Percentiles rank a stretch among this genome's conserved stretches.
Conservation (phyloP, 306 rosid genomes). For the Pterocarpus santalinus region DNA sequence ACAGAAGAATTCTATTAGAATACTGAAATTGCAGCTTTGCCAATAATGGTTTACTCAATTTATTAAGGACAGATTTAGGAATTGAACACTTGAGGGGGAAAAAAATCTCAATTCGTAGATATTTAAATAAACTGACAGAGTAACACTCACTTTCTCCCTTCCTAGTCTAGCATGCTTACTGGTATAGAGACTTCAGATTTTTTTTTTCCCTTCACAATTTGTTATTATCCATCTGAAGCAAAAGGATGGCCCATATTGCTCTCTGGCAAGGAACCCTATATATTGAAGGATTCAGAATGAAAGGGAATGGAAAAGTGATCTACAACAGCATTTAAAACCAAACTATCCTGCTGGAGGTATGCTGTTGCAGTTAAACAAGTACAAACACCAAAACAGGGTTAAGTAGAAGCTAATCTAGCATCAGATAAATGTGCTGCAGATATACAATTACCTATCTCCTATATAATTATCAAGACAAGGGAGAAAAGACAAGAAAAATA, state of each 20-base stretch:
- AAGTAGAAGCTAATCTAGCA: conserved; percentile 8
- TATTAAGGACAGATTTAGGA: background rate
- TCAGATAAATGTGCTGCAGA: background rate
- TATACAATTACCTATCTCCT: background rate
- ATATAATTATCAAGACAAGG: background rate
- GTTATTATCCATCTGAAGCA: conserved; percentile 5
- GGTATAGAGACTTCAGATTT: background rate
- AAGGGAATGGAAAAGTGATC: background rate
- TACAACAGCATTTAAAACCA: conserved; percentile 10
- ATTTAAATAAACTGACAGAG: conserved; percentile 2
- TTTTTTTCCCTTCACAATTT: background rate
- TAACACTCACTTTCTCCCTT: background rate
- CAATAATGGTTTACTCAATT: background rate
- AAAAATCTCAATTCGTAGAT: background rate
- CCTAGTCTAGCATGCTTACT: background rate
- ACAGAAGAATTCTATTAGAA: background rate
- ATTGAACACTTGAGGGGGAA: background rate
- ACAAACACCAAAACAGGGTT: background rate
- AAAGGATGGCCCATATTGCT: conserved; percentile 4
- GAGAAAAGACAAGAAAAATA: background rate
- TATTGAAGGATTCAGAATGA: background rate
- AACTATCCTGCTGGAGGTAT: background rate
- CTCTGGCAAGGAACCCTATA: background rate
- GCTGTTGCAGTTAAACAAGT: conserved; percentile 15
- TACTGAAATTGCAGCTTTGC: background rate